A percentile compares a stretch with the other conserved stretches of the same genome.
Conservation (phyloP, 345 rosid genomes). For the Pistacia integerrima region DNA sequence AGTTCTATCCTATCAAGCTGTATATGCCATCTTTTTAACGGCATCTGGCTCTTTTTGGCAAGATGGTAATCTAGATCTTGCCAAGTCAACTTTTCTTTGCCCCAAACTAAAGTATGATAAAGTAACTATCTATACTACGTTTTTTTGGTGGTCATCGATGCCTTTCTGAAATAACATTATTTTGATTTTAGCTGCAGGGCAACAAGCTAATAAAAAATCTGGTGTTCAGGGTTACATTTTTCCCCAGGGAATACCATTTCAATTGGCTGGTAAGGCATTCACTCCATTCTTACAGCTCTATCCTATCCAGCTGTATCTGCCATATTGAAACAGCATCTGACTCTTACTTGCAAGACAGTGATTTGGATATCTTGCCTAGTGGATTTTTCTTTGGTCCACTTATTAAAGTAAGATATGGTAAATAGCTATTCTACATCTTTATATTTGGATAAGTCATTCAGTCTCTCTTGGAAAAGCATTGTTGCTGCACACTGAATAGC, state of each 20-base stretch:
- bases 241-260: not conserved
- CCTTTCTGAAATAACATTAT: too few species aligned
- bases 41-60: too few species aligned
- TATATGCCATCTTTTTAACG: too few species aligned
- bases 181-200: too few species aligned
- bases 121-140: too few species aligned
- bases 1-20: too few species aligned
- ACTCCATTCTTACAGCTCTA: not conserved
- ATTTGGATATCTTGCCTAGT: not conserved
- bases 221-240: slow-evolving; percentile 9
- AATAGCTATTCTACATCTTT: not conserved
- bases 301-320: not conserved
- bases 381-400: not conserved
- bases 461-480: too few species aligned
- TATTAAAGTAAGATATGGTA: not conserved
- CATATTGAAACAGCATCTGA: not conserved
- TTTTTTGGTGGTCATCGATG: too few species aligned
- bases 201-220: not conserved
- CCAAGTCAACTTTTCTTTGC: too few species aligned
- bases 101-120: too few species aligned
- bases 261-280: not conserved
- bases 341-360: not conserved
- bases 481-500: too few species aligned
- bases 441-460: not conserved
- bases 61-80: too few species aligned